Percentiles rank a stretch among this genome's conserved stretches.
These are phyloP conservation scores for Rutstroemia sydowiana DNA, from an alignment of 2,329 filamentous ascomycete genomes.

Conservation along the genomic window DNA sequence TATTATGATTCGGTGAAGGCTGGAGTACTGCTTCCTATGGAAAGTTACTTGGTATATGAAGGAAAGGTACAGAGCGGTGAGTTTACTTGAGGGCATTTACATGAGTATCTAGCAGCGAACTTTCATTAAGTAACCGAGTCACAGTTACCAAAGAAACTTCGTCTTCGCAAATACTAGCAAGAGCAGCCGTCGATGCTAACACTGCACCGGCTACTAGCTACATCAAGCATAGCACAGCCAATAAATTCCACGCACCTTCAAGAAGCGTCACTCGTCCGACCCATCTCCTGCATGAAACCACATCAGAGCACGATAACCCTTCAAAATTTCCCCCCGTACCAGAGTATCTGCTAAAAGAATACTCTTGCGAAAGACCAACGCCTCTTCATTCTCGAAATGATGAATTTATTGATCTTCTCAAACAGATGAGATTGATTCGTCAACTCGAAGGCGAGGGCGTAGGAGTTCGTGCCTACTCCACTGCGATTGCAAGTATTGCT, in stretches of 20 bases:
- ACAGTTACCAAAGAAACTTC: not conserved
- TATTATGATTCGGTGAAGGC: constrained; percentile 44
- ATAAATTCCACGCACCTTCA: constrained; percentile 10
- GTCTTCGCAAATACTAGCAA: constrained; percentile 13
- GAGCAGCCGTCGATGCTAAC: constrained; percentile 20
- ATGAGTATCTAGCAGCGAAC: too few relatives aligned
- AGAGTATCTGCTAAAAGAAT: constrained; percentile 55
- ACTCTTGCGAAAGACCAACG: constrained; percentile 76
- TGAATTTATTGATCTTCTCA: constrained; percentile 65
- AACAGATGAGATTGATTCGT: constrained; percentile 65
- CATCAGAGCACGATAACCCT: constrained; percentile 65
- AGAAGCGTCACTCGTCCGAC: constrained; percentile 30
- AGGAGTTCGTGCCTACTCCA: constrained; percentile 79
- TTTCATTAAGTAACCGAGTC: not conserved
- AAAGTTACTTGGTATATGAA: constrained; percentile 47
- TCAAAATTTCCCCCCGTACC: constrained; percentile 56
- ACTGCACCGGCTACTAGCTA: constrained; percentile 15
- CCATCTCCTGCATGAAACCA: constrained; percentile 58
- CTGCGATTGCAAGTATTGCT: constrained; percentile 72
- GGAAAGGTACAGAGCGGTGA: constrained; percentile 28
- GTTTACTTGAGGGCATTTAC: too few relatives aligned
- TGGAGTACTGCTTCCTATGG: constrained; percentile 39
- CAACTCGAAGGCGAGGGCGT: constrained; percentile 67
- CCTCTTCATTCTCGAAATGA: constrained; percentile 64
- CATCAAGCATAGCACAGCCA: constrained; percentile 8